Conservation (phyloP, 2,329 filamentous ascomycete species). For the Orbilia blumenaviensis region DNA sequence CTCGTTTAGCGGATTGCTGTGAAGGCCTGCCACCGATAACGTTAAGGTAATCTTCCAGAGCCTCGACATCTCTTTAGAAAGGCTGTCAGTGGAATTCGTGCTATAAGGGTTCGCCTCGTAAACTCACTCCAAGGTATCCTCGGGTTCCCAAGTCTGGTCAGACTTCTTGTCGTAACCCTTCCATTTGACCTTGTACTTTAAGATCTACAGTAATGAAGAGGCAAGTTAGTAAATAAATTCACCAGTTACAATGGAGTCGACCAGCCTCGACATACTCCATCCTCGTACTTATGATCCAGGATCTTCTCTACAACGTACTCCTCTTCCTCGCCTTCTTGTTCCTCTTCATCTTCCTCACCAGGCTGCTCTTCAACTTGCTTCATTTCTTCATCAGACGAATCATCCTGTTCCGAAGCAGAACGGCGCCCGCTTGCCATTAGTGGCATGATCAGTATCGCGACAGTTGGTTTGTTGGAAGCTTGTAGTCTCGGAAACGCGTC, state of each 20-base stretch:
- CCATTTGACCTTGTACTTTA: constrained; percentile 72
- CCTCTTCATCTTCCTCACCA: constrained; percentile 22
- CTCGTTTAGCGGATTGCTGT: constrained; percentile 66
- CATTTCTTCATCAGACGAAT: constrained; percentile 43
- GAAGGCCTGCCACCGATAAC: constrained; percentile 71
- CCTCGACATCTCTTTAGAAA: constrained; percentile 30
- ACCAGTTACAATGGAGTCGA: background rate
- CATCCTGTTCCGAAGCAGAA: constrained; percentile 27
- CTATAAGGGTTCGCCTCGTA: background rate
- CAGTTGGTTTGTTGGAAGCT: background rate
- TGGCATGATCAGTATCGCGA: constrained; percentile 18
- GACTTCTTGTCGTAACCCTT: constrained; percentile 75
- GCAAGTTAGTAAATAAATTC: background rate
- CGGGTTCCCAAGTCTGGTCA: constrained; percentile 82
- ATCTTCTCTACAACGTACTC: constrained; percentile 40
- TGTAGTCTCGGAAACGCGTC: constrained; percentile 24
- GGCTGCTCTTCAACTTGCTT: constrained; percentile 15
- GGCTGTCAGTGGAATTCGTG: background rate
- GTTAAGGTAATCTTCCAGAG: constrained; percentile 66
- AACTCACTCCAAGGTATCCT: constrained; percentile 68
- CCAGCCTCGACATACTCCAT: constrained; percentile 19
- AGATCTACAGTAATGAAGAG: constrained; percentile 12
- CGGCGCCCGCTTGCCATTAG: constrained; percentile 23
- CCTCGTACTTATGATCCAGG: constrained; percentile 35
- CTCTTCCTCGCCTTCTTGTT: constrained; percentile 10